phyloP scores from a whole-genome alignment of 129 eudicot species.

The Tagetes patula region DNA sequence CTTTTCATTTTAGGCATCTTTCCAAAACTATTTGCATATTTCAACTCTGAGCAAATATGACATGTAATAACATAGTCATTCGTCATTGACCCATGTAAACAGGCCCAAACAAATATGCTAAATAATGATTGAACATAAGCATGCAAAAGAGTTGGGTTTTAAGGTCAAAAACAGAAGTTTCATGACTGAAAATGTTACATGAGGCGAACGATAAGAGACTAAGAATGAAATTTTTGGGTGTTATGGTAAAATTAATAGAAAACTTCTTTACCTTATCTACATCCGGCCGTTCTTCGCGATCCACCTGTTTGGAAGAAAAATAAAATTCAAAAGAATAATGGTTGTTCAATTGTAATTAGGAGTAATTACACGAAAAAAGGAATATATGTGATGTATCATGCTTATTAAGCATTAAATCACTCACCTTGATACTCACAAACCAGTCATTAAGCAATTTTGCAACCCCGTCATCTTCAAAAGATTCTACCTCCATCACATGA shows the following conservation, averaged over 20 bases:
- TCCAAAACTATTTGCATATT: neutral
- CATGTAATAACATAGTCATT: constrained; percentile 7
- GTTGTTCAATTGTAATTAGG: neutral
- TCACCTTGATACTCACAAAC: constrained; percentile 89
- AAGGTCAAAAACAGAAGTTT: neutral
- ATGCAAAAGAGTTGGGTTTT: constrained; percentile 14
- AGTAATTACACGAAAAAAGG: neutral
- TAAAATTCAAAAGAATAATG: neutral
- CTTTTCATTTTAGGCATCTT: neutral
- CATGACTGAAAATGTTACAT: neutral
- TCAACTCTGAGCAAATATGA: neutral
- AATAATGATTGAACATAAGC: neutral
- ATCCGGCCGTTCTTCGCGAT: constrained; percentile 95
- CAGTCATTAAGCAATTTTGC: constrained; percentile 86
- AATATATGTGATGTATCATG: neutral
- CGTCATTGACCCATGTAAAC: neutral
- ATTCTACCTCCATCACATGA: constrained; percentile 99
- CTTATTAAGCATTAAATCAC: constrained; percentile 8
- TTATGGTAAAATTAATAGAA: neutral
- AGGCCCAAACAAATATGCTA: constrained; percentile 2
- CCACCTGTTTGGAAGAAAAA: constrained; percentile 63
- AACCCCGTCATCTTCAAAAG: constrained; percentile 83
- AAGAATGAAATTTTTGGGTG: neutral
- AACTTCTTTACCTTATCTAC: constrained; percentile 72
- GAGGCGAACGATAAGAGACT: neutral